Percentiles rank a stretch among this genome's conserved stretches.
phyloP scores from a whole-genome alignment of 139 green algal species.

The Ettlia oleoabundans region DNA sequence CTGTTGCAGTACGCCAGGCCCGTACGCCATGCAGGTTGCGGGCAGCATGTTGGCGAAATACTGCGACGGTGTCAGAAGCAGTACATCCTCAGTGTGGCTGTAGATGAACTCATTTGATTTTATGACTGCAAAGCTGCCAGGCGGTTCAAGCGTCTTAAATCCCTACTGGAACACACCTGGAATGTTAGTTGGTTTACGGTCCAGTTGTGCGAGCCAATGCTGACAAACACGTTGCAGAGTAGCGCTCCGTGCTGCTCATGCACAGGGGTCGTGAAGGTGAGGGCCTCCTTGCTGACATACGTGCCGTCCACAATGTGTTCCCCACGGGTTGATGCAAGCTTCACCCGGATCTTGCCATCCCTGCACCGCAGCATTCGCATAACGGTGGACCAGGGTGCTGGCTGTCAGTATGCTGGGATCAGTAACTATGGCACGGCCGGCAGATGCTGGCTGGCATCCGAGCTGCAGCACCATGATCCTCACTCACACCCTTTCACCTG shows the following conservation, averaged over 20 bases:
- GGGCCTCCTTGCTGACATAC: slow-evolving; percentile 58
- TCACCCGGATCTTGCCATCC: slow-evolving; percentile 79
- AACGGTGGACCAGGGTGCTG: not conserved
- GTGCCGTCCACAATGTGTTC: slow-evolving; percentile 71
- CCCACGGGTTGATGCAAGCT: slow-evolving; percentile 72
- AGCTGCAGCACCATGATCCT: not conserved
- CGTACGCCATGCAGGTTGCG: slow-evolving; percentile 82
- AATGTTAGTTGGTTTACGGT: slow-evolving; percentile 89
- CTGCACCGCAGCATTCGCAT: not conserved
- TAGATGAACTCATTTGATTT: too few relatives aligned
- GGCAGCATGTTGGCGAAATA: slow-evolving; percentile 91
- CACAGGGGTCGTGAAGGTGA: slow-evolving; percentile 70
- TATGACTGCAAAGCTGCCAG: too few relatives aligned
- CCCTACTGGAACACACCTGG: too few relatives aligned
- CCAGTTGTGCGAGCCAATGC: slow-evolving; percentile 82
- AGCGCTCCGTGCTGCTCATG: slow-evolving; percentile 84
- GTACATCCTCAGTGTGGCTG: too few relatives aligned
- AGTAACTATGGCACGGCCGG: too few relatives aligned
- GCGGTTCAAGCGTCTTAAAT: too few relatives aligned
- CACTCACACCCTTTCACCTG: slow-evolving; percentile 25
- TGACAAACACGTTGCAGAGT: slow-evolving; percentile 73
- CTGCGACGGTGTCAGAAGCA: not conserved
- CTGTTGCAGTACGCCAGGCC: slow-evolving; percentile 73
- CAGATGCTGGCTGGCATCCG: not conserved
- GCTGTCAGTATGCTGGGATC: too few relatives aligned